Evolutionary conservation across 78 protist genomes (phyloP).

Genomic region (Bigelowiella natans): DNA sequence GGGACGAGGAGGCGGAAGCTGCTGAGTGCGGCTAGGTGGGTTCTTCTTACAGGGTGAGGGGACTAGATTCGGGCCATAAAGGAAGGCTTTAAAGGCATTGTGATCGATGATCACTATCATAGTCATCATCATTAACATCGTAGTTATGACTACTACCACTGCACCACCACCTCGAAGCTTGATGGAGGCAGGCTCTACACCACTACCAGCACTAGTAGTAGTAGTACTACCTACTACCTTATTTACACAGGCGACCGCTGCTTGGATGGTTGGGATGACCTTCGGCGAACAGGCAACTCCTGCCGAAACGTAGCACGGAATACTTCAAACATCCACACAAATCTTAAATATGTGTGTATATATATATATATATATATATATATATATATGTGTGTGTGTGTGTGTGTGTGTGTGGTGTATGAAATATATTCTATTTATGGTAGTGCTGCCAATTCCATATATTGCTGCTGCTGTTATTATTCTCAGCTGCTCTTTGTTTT

Average conservation of each 20-base stretch:
- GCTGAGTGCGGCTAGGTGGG: too few relatives aligned
- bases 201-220: too few relatives aligned
- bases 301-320: not conserved
- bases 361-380: not conserved
- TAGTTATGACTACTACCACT: too few relatives aligned
- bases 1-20: too few relatives aligned
- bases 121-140: too few relatives aligned
- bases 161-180: too few relatives aligned
- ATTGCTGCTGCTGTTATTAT: not conserved
- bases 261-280: constrained; percentile 10
- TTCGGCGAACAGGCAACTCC: constrained; percentile 35
- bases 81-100: too few relatives aligned
- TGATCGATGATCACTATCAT: too few relatives aligned
- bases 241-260: constrained; percentile 22
- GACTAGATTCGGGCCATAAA: too few relatives aligned
- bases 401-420: not conserved
- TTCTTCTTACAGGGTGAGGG: too few relatives aligned
- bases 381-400: not conserved
- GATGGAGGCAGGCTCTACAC: too few relatives aligned
- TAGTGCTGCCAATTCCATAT: not conserved
- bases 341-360: not conserved
- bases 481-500: not conserved
- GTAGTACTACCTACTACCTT: too few relatives aligned
- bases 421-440: not conserved
- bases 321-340: not conserved